Evolutionary conservation across 352 stramenopile genomes (phyloP), one percentile per base, ranked within the genome.

Genomic region (Pythium apleroticum): DNA sequence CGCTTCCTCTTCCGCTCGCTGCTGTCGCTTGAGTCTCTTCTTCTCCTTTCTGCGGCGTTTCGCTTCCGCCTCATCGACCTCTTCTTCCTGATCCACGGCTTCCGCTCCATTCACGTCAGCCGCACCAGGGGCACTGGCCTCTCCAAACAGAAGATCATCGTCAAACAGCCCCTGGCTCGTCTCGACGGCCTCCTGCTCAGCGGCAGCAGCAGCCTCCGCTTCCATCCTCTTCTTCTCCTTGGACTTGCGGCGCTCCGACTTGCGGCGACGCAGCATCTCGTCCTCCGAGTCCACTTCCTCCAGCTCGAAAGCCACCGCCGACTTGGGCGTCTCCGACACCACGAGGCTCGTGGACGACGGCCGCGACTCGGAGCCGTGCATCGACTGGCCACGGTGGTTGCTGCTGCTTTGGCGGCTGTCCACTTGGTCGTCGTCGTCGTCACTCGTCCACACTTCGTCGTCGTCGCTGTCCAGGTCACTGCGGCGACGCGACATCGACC

Each of bases 11-110:
- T 62, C 45, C 45, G 22, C 30, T 20, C 48, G 37, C 30, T 71
- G 48, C 22, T 65, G 45, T 14, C 31, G 39, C 45, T 78, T 73
- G 39, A 76, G 66, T 43, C 76, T 71, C 45, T 76, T 74, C 25
- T 76, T 69, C 58, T 86, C 66, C 24, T 69, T 68, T 41, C 75
- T 67, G 1, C 68, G 71, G 27, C 71, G 71, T 53, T 37, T 63
- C 24, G 46, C 50, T 63, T 73, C 61, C 31, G 64, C 62, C 45
- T 70, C 58, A 10, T 70, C 30, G 30, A 33, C 66, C 20, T 41
- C 37, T 11, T 50, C 57, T 31, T 66, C 74, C 48, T 83, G 69
- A 17, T 73, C 73, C 54, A 76, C 73, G 19, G 65, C 65, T 24
- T 76, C 67, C 28, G 69, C 74, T 12, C 49, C 50, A 48, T 76